Evolutionary conservation across 148 eudicot genomes (phyloP).

Genomic region (Cornus florida): DNA sequence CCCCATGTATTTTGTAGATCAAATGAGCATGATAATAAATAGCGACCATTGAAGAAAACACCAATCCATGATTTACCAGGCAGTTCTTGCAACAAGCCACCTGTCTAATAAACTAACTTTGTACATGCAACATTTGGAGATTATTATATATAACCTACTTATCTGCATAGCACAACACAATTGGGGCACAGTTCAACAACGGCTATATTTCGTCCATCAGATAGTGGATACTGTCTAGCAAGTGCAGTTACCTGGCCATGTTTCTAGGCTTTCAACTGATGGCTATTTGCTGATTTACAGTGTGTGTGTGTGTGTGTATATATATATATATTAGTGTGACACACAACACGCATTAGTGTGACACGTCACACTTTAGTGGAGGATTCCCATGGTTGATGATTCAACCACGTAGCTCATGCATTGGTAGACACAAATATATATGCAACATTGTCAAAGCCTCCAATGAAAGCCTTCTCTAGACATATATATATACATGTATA

Average conservation of each 20-base stretch:
- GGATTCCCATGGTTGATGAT: no score
- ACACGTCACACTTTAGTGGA: no score
- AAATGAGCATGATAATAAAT: neutral
- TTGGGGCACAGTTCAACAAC: neutral
- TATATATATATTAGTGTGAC: no score
- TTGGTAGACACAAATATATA: no score
- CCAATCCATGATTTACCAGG: constrained; percentile 8
- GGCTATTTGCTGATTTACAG: neutral
- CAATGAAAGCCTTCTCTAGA: no score
- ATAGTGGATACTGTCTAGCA: neutral
- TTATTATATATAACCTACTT: neutral
- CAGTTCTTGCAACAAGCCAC: neutral
- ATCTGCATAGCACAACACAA: neutral
- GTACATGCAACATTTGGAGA: no score
- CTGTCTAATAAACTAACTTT: neutral
- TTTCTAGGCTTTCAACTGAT: neutral
- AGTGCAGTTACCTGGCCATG: neutral
- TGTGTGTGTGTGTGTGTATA: no score
- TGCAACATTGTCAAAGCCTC: no score
- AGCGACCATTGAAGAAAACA: neutral
- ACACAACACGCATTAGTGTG: no score
- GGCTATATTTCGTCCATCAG: neutral
- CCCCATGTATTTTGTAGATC: neutral
- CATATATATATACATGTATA: no score
- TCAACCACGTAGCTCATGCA: no score